Evolutionary conservation across 1,284 basidiomycete genomes (phyloP).

Genomic region (Ganoderma leucocontextum): DNA sequence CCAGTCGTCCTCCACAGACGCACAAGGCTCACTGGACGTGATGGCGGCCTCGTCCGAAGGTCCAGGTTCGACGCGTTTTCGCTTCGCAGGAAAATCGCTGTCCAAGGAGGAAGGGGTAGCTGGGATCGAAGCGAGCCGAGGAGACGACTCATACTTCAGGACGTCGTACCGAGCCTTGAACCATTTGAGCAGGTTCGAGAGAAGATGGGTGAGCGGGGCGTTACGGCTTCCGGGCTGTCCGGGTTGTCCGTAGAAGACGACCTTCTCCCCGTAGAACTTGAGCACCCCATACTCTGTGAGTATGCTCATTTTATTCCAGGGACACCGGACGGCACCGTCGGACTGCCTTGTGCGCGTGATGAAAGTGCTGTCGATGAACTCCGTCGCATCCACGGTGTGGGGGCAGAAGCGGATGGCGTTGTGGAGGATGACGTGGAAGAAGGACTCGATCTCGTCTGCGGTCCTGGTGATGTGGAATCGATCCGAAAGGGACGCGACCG

Average conservation of each 20-base stretch:
- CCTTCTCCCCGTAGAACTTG: not conserved
- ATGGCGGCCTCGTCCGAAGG: too few species aligned
- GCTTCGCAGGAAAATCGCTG: too few species aligned
- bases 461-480: not conserved
- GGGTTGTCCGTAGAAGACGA: not conserved
- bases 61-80: too few species aligned
- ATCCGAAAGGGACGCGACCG: not conserved
- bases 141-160: too few species aligned
- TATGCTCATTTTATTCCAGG: not conserved
- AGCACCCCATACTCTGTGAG: not conserved
- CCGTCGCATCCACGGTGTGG: not conserved
- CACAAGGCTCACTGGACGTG: too few species aligned
- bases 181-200: too few species aligned
- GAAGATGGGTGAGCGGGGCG: too few species aligned
- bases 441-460: constrained; percentile 12
- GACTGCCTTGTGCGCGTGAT: not conserved
- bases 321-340: not conserved
- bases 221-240: not conserved
- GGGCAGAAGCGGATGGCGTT: not conserved
- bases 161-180: too few species aligned
- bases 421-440: constrained; percentile 7
- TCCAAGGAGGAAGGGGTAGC: too few species aligned
- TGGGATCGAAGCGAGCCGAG: too few species aligned
- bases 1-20: too few species aligned
- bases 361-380: not conserved